phyloP scores from a whole-genome alignment of 1,284 basidiomycete genomes.

The Cronartium ribicola region DNA sequence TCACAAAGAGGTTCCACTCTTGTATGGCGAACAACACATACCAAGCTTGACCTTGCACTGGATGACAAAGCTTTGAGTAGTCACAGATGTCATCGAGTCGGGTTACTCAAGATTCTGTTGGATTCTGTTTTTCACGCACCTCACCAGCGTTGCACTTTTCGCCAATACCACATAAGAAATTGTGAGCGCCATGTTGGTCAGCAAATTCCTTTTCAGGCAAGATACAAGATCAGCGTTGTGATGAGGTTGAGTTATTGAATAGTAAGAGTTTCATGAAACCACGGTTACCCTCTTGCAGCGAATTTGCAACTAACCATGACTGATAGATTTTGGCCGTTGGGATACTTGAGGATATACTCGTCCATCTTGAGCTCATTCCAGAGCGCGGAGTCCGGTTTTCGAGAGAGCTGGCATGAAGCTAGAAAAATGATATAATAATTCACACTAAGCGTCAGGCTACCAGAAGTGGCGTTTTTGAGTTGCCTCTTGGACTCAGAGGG shows the following conservation, averaged over 20 bases:
- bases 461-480: neutral
- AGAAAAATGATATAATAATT: neutral
- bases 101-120: neutral
- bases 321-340: conserved; percentile 22
- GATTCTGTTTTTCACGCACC: neutral
- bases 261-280: neutral
- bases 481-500: neutral
- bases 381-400: conserved; percentile 13
- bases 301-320: conserved; percentile 1
- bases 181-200: conserved; percentile 13
- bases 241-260: neutral
- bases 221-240: neutral
- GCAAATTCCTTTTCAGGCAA: conserved; percentile 26
- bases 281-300: neutral
- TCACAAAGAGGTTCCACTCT: conserved; percentile 23
- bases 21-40: conserved; percentile 16
- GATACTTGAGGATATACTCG: conserved; percentile 19
- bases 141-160: conserved; percentile 13
- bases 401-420: conserved; percentile 2
- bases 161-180: neutral
- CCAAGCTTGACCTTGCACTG: conserved; percentile 9
- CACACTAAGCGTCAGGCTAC: neutral
- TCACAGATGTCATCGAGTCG: neutral
- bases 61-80: conserved; percentile 5
- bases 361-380: conserved; percentile 26